Evolutionary conservation across 2,329 filamentous ascomycete genomes (phyloP).

Genomic region (Cordyceps fumosorosea): DNA sequence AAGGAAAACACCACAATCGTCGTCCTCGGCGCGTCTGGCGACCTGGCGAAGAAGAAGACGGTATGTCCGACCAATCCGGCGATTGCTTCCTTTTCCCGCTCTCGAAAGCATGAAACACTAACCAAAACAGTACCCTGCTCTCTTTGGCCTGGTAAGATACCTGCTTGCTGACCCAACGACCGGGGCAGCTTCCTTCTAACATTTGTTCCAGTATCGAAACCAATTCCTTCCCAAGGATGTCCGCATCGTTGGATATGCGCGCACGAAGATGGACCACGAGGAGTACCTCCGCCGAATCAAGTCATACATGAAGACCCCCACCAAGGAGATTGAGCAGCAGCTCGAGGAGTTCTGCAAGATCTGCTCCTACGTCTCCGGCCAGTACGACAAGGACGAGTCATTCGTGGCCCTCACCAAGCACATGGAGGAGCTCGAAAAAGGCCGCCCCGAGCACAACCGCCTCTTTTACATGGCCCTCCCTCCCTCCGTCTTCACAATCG

Average conservation of each 20-base stretch:
- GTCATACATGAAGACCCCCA: constrained; percentile 98
- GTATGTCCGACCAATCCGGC: constrained; percentile 42
- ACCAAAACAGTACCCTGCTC: constrained; percentile 71
- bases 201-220: constrained; percentile 74
- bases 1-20: constrained; percentile 98
- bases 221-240: constrained; percentile 97
- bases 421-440: constrained; percentile 77
- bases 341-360: constrained; percentile 80
- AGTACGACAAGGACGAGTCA: constrained; percentile 95
- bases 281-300: constrained; percentile 92
- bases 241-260: constrained; percentile 95
- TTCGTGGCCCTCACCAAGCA: constrained; percentile 83
- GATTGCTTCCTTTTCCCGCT: not conserved
- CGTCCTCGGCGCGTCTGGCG: constrained; percentile 92
- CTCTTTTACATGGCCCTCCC: constrained; percentile 99
- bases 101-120: constrained; percentile 22
- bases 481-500: constrained; percentile 94
- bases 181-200: constrained; percentile 2
- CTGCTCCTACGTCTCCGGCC: constrained; percentile 92
- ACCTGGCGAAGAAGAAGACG: constrained; percentile 99
- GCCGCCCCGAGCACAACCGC: constrained; percentile 75
- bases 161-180: not conserved
- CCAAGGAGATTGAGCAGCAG: constrained; percentile 94
- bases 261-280: constrained; percentile 97
- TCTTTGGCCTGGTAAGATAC: constrained; percentile 82